Evolutionary conservation across 78 protist genomes (phyloP).

Genomic region (Cavenderia fasciculata): DNA sequence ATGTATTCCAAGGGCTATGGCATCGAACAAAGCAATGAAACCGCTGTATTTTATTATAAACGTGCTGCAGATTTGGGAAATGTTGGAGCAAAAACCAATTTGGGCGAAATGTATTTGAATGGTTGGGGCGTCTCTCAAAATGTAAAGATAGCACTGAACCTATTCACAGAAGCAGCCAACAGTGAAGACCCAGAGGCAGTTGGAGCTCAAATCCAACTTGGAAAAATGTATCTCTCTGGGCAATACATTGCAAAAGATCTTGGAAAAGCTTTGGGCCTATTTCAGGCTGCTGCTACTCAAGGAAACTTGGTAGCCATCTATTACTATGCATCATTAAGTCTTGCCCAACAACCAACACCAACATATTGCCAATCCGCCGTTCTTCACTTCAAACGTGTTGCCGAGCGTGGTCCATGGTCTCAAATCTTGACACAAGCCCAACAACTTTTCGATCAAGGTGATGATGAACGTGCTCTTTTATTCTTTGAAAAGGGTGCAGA

Average conservation of each 20-base stretch:
- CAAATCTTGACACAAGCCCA: slow-evolving; percentile 53
- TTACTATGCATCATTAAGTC: slow-evolving; percentile 49
- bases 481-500: slow-evolving; percentile 85
- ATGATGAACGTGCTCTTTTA: slow-evolving; percentile 48
- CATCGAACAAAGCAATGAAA: slow-evolving; percentile 59
- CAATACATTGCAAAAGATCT: not conserved
- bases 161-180: slow-evolving; percentile 67
- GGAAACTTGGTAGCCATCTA: slow-evolving; percentile 78
- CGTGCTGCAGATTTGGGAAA: slow-evolving; percentile 74
- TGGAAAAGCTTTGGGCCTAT: slow-evolving; percentile 56
- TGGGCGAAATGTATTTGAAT: slow-evolving; percentile 68
- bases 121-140: slow-evolving; percentile 67
- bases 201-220: slow-evolving; percentile 58
- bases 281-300: slow-evolving; percentile 28
- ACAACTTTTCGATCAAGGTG: slow-evolving; percentile 72
- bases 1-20: slow-evolving; percentile 82
- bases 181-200: slow-evolving; percentile 76
- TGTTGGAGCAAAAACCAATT: slow-evolving; percentile 34
- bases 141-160: slow-evolving; percentile 22
- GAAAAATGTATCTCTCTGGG: slow-evolving; percentile 61
- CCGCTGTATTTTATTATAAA: slow-evolving; percentile 59
- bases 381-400: slow-evolving; percentile 71
- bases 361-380: slow-evolving; percentile 70
- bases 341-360: not conserved
- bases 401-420: slow-evolving; percentile 84